Conservation (phyloP, 768 basidiomycete species). For the Xerocomus potaroensis region DNA sequence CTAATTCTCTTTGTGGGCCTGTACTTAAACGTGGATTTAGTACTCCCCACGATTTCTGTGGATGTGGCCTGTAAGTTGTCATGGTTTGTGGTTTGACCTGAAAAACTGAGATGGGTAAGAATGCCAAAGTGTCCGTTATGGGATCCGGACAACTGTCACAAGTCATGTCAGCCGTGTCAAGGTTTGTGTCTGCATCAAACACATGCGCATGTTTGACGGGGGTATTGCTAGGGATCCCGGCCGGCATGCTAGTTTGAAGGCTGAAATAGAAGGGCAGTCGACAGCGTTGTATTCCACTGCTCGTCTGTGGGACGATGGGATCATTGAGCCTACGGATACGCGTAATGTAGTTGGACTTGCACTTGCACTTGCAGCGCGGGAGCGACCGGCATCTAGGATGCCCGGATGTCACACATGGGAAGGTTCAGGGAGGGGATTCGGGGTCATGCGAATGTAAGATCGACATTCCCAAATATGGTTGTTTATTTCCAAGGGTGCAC, state of each 20-base stretch:
- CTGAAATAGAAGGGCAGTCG: slow-evolving; percentile 86
- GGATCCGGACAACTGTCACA: slow-evolving; percentile 89
- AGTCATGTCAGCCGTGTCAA: slow-evolving; percentile 89
- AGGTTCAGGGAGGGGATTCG: slow-evolving; percentile 67
- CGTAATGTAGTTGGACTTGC: slow-evolving; percentile 83
- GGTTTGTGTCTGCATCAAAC: slow-evolving; percentile 39
- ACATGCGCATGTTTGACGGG: not conserved
- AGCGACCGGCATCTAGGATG: slow-evolving; percentile 19
- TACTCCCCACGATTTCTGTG: slow-evolving; percentile 94
- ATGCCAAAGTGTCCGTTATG: slow-evolving; percentile 94
- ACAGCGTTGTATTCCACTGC: slow-evolving; percentile 86
- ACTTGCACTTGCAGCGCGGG: slow-evolving; percentile 70
- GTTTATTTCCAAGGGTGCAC: slow-evolving; percentile 20
- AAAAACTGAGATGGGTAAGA: slow-evolving; percentile 38
- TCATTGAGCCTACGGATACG: slow-evolving; percentile 86
- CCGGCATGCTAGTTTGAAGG: slow-evolving; percentile 69
- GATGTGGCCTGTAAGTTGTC: slow-evolving; percentile 88
- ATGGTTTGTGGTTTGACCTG: slow-evolving; percentile 1
- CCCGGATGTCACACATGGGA: too few species aligned
- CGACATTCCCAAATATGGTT: slow-evolving; percentile 24
- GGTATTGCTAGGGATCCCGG: slow-evolving; percentile 58
- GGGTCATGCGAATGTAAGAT: slow-evolving; percentile 85
- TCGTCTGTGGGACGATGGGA: slow-evolving; percentile 91
- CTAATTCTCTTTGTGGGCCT: not conserved
- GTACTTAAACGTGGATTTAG: slow-evolving; percentile 33